phyloP scores from a whole-genome alignment of 1,284 basidiomycete species.

The Sanguinoderma infundibulare region DNA sequence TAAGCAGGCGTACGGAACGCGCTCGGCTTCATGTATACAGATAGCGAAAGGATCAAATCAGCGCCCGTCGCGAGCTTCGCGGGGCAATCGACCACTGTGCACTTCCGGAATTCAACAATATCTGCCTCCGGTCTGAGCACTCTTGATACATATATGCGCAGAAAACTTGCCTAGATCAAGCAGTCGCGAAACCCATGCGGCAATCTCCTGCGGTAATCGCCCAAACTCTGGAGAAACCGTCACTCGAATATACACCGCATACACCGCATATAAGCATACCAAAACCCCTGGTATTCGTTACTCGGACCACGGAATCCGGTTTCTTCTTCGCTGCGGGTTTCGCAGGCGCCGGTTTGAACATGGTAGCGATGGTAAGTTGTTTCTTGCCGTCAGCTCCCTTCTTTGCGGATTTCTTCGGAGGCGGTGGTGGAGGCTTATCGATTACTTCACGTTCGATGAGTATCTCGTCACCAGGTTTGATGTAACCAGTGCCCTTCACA shows the following conservation, averaged over 20 bases:
- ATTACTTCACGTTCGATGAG: conserved; percentile 58
- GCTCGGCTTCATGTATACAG: conserved; percentile 62
- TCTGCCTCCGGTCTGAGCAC: conserved; percentile 41
- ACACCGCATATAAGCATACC: conserved; percentile 46
- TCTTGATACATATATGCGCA: not conserved
- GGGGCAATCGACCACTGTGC: conserved; percentile 75
- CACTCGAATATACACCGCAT: not conserved
- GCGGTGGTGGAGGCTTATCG: conserved; percentile 34
- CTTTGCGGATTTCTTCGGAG: conserved; percentile 28
- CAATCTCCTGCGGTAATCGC: conserved; percentile 67
- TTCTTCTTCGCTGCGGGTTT: conserved; percentile 55
- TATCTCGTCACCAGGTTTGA: conserved; percentile 67
- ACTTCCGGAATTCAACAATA: conserved; percentile 63
- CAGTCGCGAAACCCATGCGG: conserved; percentile 72
- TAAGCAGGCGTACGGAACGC: conserved; percentile 61
- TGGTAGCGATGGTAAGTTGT: conserved; percentile 65
- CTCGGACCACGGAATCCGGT: conserved; percentile 66
- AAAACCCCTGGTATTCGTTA: conserved; percentile 67
- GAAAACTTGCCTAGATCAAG: conserved; percentile 63
- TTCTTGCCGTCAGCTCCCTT: conserved; percentile 52
- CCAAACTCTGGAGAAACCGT: conserved; percentile 60
- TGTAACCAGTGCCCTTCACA: conserved; percentile 71
- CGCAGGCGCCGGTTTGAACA: conserved; percentile 62
- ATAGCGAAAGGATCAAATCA: conserved; percentile 72
- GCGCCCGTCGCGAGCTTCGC: conserved; percentile 66